Percentiles rank a stretch among this genome's conserved stretches.
Evolutionary conservation across 805 yeast species (phyloP).

Genomic region (Sporopachydermia quercuum): DNA sequence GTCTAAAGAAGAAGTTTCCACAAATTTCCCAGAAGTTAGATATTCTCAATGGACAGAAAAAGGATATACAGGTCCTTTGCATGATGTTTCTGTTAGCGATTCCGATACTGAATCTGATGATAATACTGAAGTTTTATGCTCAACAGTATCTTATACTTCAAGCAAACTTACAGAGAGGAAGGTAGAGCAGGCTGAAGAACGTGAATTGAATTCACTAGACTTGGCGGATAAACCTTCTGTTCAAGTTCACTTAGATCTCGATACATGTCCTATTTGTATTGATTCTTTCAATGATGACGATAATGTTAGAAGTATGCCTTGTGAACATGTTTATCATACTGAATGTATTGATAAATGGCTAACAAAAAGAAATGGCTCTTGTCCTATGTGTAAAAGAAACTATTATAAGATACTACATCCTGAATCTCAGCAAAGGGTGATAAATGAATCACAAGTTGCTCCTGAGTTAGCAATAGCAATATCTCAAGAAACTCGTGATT

Average conservation of each 20-base stretch:
- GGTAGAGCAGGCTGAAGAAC: not conserved
- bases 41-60: not conserved
- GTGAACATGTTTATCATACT: slow-evolving; percentile 62
- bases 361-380: slow-evolving; percentile 48
- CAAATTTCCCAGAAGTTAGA: not conserved
- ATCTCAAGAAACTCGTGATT: not conserved
- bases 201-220: not conserved
- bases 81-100: not conserved
- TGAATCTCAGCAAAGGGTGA: not conserved
- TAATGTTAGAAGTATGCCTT: slow-evolving; percentile 44
- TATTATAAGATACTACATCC: slow-evolving; percentile 22
- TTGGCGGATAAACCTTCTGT: not conserved
- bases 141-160: not conserved
- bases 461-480: not conserved
- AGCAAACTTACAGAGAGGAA: too few relatives aligned
- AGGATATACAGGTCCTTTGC: not conserved
- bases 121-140: too few relatives aligned
- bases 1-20: not conserved
- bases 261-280: slow-evolving; percentile 54
- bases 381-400: slow-evolving; percentile 61
- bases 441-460: not conserved
- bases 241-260: slow-evolving; percentile 14
- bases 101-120: not conserved
- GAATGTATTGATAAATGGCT: slow-evolving; percentile 63
- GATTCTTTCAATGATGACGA: slow-evolving; percentile 43